Percentiles rank a stretch among this genome's conserved stretches.
These are phyloP conservation scores for Elaeagnus macrophylla DNA, from an alignment of 306 rosid species.

Conservation along the genomic window DNA sequence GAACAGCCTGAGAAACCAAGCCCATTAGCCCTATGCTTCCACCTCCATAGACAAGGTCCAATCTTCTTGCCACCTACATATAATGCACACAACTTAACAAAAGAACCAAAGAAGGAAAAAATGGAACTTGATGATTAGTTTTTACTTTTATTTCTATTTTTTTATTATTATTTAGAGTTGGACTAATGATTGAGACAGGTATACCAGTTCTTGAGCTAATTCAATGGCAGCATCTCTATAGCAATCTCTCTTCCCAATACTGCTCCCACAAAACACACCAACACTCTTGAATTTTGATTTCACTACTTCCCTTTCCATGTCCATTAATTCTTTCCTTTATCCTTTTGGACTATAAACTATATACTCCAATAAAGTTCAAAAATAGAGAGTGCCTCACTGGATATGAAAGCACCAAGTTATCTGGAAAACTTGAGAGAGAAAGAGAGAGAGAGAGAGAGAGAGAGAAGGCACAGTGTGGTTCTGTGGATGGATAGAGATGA, in stretches of 20 bases:
- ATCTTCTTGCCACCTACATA: constrained; percentile 37
- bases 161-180: too few species aligned
- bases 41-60: constrained; percentile 59
- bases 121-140: too few species aligned
- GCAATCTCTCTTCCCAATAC: constrained; percentile 40
- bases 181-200: too few species aligned
- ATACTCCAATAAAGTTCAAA: neutral
- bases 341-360: neutral
- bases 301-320: constrained; percentile 28
- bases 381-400: neutral
- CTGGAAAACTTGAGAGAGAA: too few species aligned
- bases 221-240: constrained; percentile 51
- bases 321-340: neutral
- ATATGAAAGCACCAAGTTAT: neutral
- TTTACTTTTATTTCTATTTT: too few species aligned
- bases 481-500: constrained; percentile 8
- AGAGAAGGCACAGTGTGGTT: neutral
- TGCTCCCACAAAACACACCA: constrained; percentile 56
- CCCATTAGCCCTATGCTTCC: constrained; percentile 66
- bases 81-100: too few species aligned
- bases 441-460: neutral
- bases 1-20: constrained; percentile 49
- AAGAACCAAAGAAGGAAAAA: too few species aligned
- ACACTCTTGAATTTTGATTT: constrained; percentile 41
- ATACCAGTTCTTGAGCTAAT: constrained; percentile 46